Base-by-base conservation (phyloP, 139 green algal genomes). In the Chlorella sp. region DNA sequence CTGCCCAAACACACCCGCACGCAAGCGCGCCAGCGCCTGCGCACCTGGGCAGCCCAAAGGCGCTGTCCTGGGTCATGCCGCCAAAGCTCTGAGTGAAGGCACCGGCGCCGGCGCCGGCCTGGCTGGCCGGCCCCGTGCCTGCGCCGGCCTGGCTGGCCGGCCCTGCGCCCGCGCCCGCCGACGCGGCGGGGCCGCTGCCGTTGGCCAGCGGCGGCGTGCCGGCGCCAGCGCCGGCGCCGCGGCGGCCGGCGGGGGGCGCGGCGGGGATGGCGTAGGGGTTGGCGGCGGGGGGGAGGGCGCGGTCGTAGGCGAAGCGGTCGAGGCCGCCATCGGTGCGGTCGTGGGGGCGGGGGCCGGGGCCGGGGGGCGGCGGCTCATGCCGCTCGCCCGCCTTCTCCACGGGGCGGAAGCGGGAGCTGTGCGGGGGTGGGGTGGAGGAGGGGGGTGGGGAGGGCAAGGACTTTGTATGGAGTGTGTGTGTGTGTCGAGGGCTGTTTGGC, bases 231-330 rank as follows among this genome's bases (percentile, higher is more conserved):
- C 45, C 46, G 5, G 19, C 38, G 3, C 4, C 40, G 17, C 62
- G 46, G 19, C 36, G 23, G 65, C 51, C 42, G 27, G 35, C 35
- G 23, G 69, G 53, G 19, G 56, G 59, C n/a, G 60, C 71, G 8
- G 40, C 21, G 14, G 79, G 74, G 9, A 84, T 84, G 31, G 73
- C 51, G 31, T 82, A 84, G 0, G 73, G 79, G 31, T 78, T 78
- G 60, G 61, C 50, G 53, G 55, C 62, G 25, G 74, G 65, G 0
- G 79, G 79, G 67, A 84, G 67, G 31, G 35, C 45, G 45, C 77
- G 62, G 15, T 77, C 72, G 11, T 46, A 51, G 11, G 43, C 53
- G 21, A 62, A 48, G 27, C 43, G 25, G 12, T 63, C 36, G 5
- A 36, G 14, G 27, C n/a, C 23, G 58, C 58, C 58, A 8, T 8